Conservation (phyloP, 2,329 filamentous ascomycete genomes). For the Dichotomopilus funicola region DNA sequence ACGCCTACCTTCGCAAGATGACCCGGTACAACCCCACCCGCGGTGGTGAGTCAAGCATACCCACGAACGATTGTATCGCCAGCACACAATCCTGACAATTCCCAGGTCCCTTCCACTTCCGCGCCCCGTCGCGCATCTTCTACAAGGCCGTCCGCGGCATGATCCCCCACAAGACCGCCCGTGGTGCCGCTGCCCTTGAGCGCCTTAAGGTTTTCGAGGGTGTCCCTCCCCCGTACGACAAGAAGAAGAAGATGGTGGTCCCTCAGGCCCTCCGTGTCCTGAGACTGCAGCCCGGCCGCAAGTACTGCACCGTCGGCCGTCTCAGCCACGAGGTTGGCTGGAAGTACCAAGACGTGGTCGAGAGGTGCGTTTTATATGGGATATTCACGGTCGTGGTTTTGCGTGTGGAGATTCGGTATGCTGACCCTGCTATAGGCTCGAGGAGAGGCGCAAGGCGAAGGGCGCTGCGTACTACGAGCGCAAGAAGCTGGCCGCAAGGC, state of each 20-base stretch:
- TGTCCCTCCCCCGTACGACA: slow-evolving; percentile 97
- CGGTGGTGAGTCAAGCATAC: slow-evolving; percentile 63
- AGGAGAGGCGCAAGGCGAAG: slow-evolving; percentile 99
- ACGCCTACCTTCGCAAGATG: slow-evolving; percentile 99
- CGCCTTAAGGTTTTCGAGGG: slow-evolving; percentile 99
- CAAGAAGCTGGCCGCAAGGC: slow-evolving; percentile 94
- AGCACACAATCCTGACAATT: slow-evolving; percentile 42
- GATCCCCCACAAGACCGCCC: slow-evolving; percentile 99
- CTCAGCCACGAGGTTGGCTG: slow-evolving; percentile 98
- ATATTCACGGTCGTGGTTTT: neutral
- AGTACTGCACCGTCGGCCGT: slow-evolving; percentile 99
- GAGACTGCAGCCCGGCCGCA: slow-evolving; percentile 95
- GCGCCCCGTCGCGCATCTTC: slow-evolving; percentile 97
- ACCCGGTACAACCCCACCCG: slow-evolving; percentile 99
- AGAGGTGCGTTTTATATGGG: slow-evolving; percentile 61
- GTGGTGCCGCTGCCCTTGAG: slow-evolving; percentile 92
- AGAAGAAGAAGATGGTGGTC: slow-evolving; percentile 99
- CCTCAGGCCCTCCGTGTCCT: slow-evolving; percentile 96
- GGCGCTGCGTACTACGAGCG: slow-evolving; percentile 98
- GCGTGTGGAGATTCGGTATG: slow-evolving; percentile 27
- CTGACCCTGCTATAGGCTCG: slow-evolving; percentile 59
- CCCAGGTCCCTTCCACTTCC: slow-evolving; percentile 98
- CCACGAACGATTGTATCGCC: slow-evolving; percentile 22
- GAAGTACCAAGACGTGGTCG: slow-evolving; percentile 99
- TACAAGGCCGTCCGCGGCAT: slow-evolving; percentile 99